Evolutionary conservation across 2,329 filamentous ascomycete genomes (phyloP).

Genomic region (Epichloe aotearoae): DNA sequence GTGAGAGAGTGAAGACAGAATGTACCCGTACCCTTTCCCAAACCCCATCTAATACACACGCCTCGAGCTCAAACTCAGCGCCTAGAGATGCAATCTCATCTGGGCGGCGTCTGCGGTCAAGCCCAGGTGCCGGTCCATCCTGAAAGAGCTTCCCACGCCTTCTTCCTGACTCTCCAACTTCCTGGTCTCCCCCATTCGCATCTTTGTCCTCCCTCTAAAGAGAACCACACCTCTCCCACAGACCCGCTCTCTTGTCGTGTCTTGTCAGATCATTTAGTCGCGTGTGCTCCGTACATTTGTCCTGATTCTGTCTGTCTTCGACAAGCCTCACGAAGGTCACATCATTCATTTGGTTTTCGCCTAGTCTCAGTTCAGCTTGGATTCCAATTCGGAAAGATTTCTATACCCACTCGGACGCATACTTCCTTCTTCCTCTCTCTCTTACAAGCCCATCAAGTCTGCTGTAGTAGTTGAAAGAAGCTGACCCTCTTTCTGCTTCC

Average conservation of each 20-base stretch:
- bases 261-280: constrained; percentile 3
- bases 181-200: not conserved
- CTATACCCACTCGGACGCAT: not conserved
- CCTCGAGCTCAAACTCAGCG: constrained; percentile 1
- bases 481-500: constrained; percentile 2
- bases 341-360: constrained; percentile 4
- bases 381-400: not conserved
- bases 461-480: constrained; percentile 2
- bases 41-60: not conserved
- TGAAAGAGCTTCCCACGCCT: constrained; percentile 4
- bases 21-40: not conserved
- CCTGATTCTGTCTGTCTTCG: constrained; percentile 3
- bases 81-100: not conserved
- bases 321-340: constrained; percentile 3
- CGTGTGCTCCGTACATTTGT: constrained; percentile 1
- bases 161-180: constrained; percentile 4
- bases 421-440: not conserved
- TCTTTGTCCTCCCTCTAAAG: not conserved
- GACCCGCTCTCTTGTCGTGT: constrained; percentile 5
- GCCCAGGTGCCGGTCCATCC: constrained; percentile 5
- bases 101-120: constrained; percentile 1
- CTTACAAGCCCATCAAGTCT: not conserved
- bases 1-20: not conserved
- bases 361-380: constrained; percentile 1
- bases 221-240: constrained; percentile 4